A percentile compares a stretch with the other conserved stretches of the same genome.
Evolutionary conservation across 164 flowering plant species (phyloP).

Genomic region (Nymphaea colorata): DNA sequence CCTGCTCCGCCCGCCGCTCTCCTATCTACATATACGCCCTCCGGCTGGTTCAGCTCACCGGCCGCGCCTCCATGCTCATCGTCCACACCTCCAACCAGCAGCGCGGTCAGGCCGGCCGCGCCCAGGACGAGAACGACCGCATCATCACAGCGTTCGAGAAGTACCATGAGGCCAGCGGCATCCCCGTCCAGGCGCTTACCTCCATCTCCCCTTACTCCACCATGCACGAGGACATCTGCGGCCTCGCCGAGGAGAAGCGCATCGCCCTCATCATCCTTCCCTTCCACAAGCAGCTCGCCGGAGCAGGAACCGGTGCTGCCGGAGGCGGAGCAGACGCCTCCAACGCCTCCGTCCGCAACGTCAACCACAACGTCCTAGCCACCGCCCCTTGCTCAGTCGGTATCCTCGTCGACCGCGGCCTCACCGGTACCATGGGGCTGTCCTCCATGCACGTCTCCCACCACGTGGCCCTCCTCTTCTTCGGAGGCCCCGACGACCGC

Average conservation of each 20-base stretch:
- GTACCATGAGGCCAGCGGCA: constrained; percentile 6
- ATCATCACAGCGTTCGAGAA: constrained; percentile 18
- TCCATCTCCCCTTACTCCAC: constrained; percentile 17
- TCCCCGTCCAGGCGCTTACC: constrained; percentile 16
- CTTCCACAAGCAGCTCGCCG: constrained; percentile 22
- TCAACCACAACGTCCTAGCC: constrained; percentile 19
- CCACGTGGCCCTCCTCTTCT: constrained; percentile 12
- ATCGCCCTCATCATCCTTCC: constrained; percentile 17
- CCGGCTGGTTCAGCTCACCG: constrained; percentile 19
- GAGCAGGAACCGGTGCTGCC: constrained; percentile 8
- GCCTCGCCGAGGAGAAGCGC: constrained; percentile 22
- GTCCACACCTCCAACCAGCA: constrained; percentile 10
- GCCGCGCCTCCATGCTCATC: constrained; percentile 19
- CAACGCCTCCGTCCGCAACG: constrained; percentile 13
- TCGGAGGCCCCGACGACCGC: constrained; percentile 21
- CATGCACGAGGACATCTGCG: constrained; percentile 24
- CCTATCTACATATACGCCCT: constrained; percentile 12
- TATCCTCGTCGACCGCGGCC: constrained; percentile 15
- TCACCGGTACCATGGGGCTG: constrained; percentile 7
- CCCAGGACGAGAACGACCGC: constrained; percentile 14
- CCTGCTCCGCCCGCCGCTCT: constrained; percentile 12
- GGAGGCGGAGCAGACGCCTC: constrained; percentile 12
- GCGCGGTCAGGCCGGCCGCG: constrained; percentile 2
- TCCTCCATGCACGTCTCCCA: constrained; percentile 7
- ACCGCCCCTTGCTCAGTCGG: constrained; percentile 21